These are phyloP conservation scores for Drosera spatulata DNA, from an alignment of 179 eudicot species.

Conservation along the genomic window DNA sequence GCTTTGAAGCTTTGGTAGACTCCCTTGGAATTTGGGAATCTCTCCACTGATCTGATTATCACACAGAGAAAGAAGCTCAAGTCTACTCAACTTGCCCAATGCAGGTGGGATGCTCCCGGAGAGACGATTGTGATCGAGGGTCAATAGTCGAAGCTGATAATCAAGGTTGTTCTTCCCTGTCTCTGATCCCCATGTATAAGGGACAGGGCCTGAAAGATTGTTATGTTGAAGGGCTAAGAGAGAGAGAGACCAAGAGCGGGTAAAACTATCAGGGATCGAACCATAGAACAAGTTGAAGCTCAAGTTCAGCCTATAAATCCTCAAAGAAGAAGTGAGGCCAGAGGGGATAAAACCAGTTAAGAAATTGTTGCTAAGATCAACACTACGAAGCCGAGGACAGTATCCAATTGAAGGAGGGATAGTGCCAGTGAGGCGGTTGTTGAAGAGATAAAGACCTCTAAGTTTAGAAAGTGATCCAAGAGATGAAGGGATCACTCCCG, in stretches of 20 bases:
- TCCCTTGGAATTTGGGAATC: slow-evolving; percentile 11
- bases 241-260: slow-evolving; percentile 38
- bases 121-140: slow-evolving; percentile 35
- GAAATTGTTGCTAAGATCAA: slow-evolving; percentile 68
- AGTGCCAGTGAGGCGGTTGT: slow-evolving; percentile 67
- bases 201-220: slow-evolving; percentile 62
- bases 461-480: slow-evolving; percentile 66
- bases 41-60: slow-evolving; percentile 30
- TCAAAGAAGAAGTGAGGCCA: slow-evolving; percentile 50
- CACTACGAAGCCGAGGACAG: slow-evolving; percentile 42
- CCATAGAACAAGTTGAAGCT: slow-evolving; percentile 61
- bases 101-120: slow-evolving; percentile 35
- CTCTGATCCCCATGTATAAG: slow-evolving; percentile 31
- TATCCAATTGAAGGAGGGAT: slow-evolving; percentile 64
- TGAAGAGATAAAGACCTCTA: slow-evolving; percentile 72
- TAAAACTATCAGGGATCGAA: slow-evolving; percentile 39
- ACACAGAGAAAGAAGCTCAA: slow-evolving; percentile 20
- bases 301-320: slow-evolving; percentile 59
- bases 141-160: slow-evolving; percentile 20
- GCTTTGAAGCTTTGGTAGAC: slow-evolving; percentile 16
- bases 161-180: slow-evolving; percentile 1
- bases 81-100: slow-evolving; percentile 19
- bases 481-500: slow-evolving; percentile 57
- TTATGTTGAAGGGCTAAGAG: slow-evolving; percentile 60
- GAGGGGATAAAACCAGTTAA: slow-evolving; percentile 60